A percentile compares a stretch with the other conserved stretches of the same genome.
These are phyloP conservation scores for Trichoderma atroviride DNA, from an alignment of 2,329 filamentous ascomycete genomes.

Conservation along the genomic window DNA sequence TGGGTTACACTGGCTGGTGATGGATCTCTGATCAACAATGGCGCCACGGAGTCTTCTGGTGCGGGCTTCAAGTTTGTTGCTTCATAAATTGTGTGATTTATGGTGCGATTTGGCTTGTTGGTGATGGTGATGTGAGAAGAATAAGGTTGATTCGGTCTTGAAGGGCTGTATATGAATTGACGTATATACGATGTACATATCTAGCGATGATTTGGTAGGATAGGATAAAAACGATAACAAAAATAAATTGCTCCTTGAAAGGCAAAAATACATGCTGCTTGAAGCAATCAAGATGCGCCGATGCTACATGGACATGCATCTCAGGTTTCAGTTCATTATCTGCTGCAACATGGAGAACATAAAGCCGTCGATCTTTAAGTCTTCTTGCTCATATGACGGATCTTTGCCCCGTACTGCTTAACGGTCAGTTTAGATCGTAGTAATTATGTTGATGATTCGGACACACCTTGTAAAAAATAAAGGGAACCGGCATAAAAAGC, in stretches of 20 bases:
- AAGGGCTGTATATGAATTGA: background rate
- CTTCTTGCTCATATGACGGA: background rate
- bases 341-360: no score
- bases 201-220: background rate
- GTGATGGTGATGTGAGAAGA: background rate
- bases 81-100: background rate
- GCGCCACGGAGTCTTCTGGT: slow-evolving; percentile 27
- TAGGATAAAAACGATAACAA: background rate
- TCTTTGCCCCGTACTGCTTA: background rate
- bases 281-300: background rate
- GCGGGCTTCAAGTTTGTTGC: slow-evolving; percentile 28
- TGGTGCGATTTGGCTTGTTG: background rate
- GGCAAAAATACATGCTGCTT: background rate
- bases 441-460: accelerated
- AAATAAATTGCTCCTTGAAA: background rate
- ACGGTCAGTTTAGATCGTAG: background rate
- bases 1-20: slow-evolving; percentile 30
- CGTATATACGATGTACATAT: slow-evolving; percentile 13
- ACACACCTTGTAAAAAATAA: background rate
- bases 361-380: no score
- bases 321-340: no score
- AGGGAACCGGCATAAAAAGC: background rate
- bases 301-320: background rate
- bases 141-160: background rate
- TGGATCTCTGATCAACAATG: slow-evolving; percentile 32